Evolutionary conservation across 1,284 basidiomycete genomes (phyloP), one percentile per base, ranked within the genome.

Genomic region (Heterobasidion irregulare): DNA sequence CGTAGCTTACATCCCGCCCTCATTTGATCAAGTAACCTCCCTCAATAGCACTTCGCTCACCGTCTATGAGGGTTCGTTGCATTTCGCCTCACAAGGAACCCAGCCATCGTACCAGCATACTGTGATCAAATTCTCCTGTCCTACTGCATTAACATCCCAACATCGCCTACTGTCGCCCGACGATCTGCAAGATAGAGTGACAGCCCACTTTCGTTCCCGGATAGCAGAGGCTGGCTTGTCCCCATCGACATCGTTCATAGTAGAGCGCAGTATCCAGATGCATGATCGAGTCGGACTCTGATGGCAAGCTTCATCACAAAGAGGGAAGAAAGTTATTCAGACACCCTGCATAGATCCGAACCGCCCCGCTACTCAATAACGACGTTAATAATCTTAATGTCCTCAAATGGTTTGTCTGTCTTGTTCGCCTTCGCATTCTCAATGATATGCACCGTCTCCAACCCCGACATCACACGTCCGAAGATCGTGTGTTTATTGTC

Each of bases 401-500:
- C 92, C 63, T 94, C 92, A 60, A 82, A 90, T 32, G 93, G 93
- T 68, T 90, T 91, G 66, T 96, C 92, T 53, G 77, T 71, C 72
- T 94, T 93, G 72, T 84, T 88, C 45, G 83, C 83, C 69, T 86
- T 86, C 54, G 75, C 76, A 57, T 81, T 77, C 65, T 83, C 82
- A 58, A 84, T 83, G 32, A 71, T 70, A 60, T 83, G 80, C 7
- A 84, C 70, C 16, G 82, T 80, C 66, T 82, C 77, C 64, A 84
- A 70, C 2, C 82, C 82, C 2, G 75, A 74, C 49, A 77, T 64
- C 18, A 92, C 87, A 12, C 92, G 83, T 8, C 93, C 92, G 64
- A 96, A 96, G 61, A 95, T 92, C 0, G 92, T 94, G 68, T 98
- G 94, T 66, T 99, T 99, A 67, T 93, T 95, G 70, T 96, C 92